Evolutionary conservation across 1,284 basidiomycete species (phyloP), one percentile per base, ranked within the genome.

Genomic region (Boletus subluridellus): DNA sequence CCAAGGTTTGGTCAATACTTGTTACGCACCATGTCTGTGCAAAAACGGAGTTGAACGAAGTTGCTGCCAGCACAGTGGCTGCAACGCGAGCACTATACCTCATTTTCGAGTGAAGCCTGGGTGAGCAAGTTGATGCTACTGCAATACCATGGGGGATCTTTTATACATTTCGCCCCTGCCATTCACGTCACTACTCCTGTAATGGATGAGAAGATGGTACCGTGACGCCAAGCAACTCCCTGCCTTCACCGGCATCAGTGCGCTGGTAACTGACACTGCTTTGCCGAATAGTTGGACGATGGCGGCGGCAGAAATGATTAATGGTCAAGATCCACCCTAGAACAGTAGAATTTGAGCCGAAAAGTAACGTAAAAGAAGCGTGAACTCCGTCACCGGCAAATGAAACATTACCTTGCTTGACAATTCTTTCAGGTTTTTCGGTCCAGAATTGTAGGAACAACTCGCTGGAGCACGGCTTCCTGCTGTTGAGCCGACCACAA

Each of bases 11-110:
- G 17, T 37, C 7, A 14, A 52, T 35, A 11, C 8, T 5, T 9
- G 32, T 6, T 14, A 59, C 63, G 49, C 12, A 69, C 69, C 69
- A 73, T 60, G 70, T 70, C 51, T 65, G 64, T 17, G 67, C 66
- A 24, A 57, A 45, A 11, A 48, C 52, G 11, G 55, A 32, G 15
- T 7, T 26, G 54, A 68, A 48, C 2, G 32, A 55, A 17, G 38
- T 35, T 0, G 38, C 34, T 32, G 52, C 61, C 21, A 69, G 44
- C 14, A 55, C 44, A 32, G 35, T 15, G 11, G 21, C 49, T 10
- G 32, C 52, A 24, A 54, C 3, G 17, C 46, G 28, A 42, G 35
- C 15, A 21, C 47, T 49, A 6, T 41, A 4, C 58, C 45, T 65
- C 65, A 69, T 68, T 26, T 37, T 30, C 14, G 17, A 24, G 30